Base-by-base conservation (phyloP, 78 protist genomes). In the Kipferlia bialata region DNA sequence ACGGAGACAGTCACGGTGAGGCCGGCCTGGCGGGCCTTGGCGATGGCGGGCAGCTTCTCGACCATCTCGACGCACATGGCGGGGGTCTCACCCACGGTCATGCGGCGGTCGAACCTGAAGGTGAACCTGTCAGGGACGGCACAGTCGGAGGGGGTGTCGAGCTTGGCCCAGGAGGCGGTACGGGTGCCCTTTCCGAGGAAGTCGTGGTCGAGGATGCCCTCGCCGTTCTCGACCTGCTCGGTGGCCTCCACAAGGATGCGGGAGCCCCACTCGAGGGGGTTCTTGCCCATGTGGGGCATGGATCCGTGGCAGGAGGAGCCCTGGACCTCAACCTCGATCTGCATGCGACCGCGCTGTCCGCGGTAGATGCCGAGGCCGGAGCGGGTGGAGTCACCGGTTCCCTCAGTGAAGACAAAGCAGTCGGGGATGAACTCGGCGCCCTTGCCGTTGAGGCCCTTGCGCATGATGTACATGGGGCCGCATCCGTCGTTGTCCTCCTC, bases 401-500 rank as follows among this genome's bases (percentile, higher is more conserved):
- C 77, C 39, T 78, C 82, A 36, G 82, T 78, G 61, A 61, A 22
- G 68, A 78, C 37, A 37, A 22, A 18, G 3, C 6, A 51, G 62
- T 78, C 82, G 20, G 82, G 82, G 67, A 70, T 7, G 1, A 29
- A 7, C 28, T 59, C 20, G 51, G 71, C 34, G 28, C 29, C 38
- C 22, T 12, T 56, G 18, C 34, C 58, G 37, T 37, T 7, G 13
- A 66, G 45, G 28, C 26, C 77, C 51, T 78, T 7, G 34, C 32
- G 13, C 36, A 61, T 16, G 28, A 69, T 18, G 51, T 41, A 70
- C 70, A 70, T 48, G 6, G 82, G 82, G 17, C 70, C 78, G 18
- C 45, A 77, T 3, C 82, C 82, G 44, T 78, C 82, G 37, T 78
- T 78, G 36, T 78, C 82, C 44, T 78, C 82, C 51, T 78, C 82